phyloP scores from a whole-genome alignment of 495 filamentous ascomycete genomes.

The Cercophora newfieldiana region DNA sequence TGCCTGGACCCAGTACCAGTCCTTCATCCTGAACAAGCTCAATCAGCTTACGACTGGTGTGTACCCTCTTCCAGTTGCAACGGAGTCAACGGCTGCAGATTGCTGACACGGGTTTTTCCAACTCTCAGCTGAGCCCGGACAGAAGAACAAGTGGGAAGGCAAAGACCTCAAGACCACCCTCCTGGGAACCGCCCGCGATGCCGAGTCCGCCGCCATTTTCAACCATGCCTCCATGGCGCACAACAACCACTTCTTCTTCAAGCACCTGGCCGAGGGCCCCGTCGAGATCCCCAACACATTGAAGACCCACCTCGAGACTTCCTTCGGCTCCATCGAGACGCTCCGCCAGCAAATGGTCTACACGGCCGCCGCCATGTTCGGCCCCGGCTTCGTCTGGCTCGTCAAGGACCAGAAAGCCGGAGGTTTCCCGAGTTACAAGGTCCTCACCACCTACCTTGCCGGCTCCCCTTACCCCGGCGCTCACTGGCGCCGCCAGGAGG shows the following conservation, averaged over 20 bases:
- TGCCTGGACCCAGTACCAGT: constrained; percentile 83
- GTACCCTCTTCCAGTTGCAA: constrained; percentile 23
- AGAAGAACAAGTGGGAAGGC: constrained; percentile 51
- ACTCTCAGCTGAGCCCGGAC: constrained; percentile 41
- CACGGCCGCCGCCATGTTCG: constrained; percentile 90
- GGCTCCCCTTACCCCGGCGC: constrained; percentile 84
- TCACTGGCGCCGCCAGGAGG: constrained; percentile 74
- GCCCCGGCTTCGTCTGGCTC: constrained; percentile 95
- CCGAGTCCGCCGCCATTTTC: constrained; percentile 75
- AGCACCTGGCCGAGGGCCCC: constrained; percentile 47
- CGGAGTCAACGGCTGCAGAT: not conserved
- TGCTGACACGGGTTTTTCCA: not conserved
- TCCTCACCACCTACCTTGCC: constrained; percentile 88
- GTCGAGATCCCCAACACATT: constrained; percentile 36
- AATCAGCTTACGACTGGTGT: constrained; percentile 72
- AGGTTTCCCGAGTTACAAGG: constrained; percentile 54
- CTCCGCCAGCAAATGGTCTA: constrained; percentile 75
- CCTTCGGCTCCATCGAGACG: constrained; percentile 80
- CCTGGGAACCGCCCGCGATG: constrained; percentile 74
- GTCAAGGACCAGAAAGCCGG: constrained; percentile 51
- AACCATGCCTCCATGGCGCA: constrained; percentile 94
- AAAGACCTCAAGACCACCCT: constrained; percentile 64
- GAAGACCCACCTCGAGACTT: constrained; percentile 48
- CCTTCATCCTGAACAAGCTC: constrained; percentile 67
- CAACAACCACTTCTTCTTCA: constrained; percentile 98